Base-by-base conservation (phyloP, 2,329 filamentous ascomycete species). In the Talaromyces rugulosus region DNA sequence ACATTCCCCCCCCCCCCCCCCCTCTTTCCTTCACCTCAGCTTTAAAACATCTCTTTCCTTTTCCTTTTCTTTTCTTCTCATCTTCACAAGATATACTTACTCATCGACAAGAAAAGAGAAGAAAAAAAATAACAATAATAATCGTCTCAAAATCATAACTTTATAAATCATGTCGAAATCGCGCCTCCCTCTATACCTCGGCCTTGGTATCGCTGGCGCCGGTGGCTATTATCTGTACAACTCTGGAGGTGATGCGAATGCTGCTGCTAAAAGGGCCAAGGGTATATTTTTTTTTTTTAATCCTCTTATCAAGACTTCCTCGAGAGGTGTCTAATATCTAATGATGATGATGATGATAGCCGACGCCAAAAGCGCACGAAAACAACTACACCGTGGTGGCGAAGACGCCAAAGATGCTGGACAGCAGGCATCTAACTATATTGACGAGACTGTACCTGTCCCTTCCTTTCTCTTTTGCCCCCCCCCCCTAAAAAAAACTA, bases 211-310 rank as follows among this genome's bases (percentile, higher is more conserved):
- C 66, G 88, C 84, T 34, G 86, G 85, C 69, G 89, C 87, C 66
- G 80, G 87, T 62, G 92, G 90, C 51, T 98, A 96, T 83, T 98
- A 98, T 82, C 85, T 98, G 65, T 99, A 96, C 83, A 83, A 80
- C 58, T 89, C 93, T 16, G 94, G 94, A 64, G 93, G 94, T 62
- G 85, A 87, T 75, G 83, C 91, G 58, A 91, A 89, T 77, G 87
- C 85, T 56, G 94, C 93, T n/a, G 87, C 92, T 83, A 90, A 82
- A 83, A 95, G 76, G 84, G 90, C 68, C 90, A 96, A 81, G 85
- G 94, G 96, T 80, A 53, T 87, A 28, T 18, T 6, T 52, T 14
- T 56, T 28, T n/a, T 23, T n/a, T 9, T 56, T n/a, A n/a, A n/a
- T 18, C 27, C 12, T 54, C 2, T 14, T 14, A 3, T 23, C 23